Percentiles rank a stretch among this genome's conserved stretches.
phyloP scores from a whole-genome alignment of 257 asterid genomes.

The Rauvolfia tetraphylla region DNA sequence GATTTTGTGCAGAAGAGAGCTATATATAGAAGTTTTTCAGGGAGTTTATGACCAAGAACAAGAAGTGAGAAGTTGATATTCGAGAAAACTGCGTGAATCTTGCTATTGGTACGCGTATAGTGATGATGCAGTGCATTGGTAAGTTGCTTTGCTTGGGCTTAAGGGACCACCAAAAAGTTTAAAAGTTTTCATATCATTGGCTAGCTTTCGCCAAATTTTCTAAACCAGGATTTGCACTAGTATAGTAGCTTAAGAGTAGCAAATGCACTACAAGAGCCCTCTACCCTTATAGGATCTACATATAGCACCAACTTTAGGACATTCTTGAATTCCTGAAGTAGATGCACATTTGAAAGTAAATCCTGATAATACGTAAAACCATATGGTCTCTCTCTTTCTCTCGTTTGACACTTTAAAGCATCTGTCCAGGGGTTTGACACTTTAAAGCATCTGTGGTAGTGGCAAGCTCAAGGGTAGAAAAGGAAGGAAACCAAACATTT shows the following conservation, averaged over 20 bases:
- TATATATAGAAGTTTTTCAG: neutral
- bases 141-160: slow-evolving; percentile 1
- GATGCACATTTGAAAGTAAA: neutral
- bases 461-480: neutral
- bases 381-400: no score
- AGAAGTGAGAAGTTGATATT: neutral
- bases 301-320: neutral
- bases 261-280: neutral
- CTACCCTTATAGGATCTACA: neutral
- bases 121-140: neutral
- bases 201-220: neutral
- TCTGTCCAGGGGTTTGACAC: no score
- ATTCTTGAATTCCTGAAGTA: neutral
- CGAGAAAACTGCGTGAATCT: neutral
- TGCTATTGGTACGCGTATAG: slow-evolving; percentile 9
- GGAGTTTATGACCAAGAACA: neutral
- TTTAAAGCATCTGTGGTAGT: no score
- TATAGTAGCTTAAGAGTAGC: neutral
- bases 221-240: neutral
- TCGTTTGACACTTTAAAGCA: no score
- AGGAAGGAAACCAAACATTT: neutral
- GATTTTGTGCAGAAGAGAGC: neutral
- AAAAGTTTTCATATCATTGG: neutral
- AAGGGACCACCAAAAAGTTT: slow-evolving; percentile 10
- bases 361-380: neutral